Base-by-base conservation (phyloP, 2,329 filamentous ascomycete species). In the Myriosclerotinia duriaeana region DNA sequence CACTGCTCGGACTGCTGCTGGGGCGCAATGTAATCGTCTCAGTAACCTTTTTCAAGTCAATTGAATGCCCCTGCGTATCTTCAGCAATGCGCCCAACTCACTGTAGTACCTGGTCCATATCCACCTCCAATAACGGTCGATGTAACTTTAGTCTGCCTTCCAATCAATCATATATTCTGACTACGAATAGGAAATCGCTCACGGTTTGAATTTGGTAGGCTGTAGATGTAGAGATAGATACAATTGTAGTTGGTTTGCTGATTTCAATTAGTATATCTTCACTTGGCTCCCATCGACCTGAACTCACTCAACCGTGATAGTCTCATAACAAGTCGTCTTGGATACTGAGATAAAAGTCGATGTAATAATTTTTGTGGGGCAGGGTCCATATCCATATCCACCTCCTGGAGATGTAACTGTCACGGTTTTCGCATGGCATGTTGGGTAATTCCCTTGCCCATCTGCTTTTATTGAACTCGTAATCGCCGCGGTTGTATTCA, bases 311-410 rank as follows among this genome's bases (percentile, higher is more conserved):
- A 46, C 26, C 5, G 63, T 65, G 11, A 17, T 38, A 38, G 42
- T 59, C 14, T 40, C 54, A 54, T 40, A 59, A 38, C n/a, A 56
- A 3, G 63, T 65, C n/a, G 53, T 46, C 17, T 30, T 48, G n/a
- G 40, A 64, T 14, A 64, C 62, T 11, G 62, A 64, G 36, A 64
- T 11, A 5, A n/a, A 56, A 11, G 42, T 64, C 15, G 42, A 50
- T n/a, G 53, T 65, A 30, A 65, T 52, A 63, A 67, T 67, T 66
- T 56, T 69, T 69, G 68, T 70, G 54, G 64, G 64, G 64, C 53
- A 66, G 68, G 22, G 36, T 7, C 53, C 53, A 52, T 42, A 64
- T 30, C 63, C 63, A 54, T 53, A 65, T 30, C 63, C 63, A 44
- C 22, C 53, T 6, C 34, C 42, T 0, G 53, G 3, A 30, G n/a